These are phyloP conservation scores for Dicorynia guianensis DNA, from an alignment of 306 rosid genomes.

Conservation along the genomic window DNA sequence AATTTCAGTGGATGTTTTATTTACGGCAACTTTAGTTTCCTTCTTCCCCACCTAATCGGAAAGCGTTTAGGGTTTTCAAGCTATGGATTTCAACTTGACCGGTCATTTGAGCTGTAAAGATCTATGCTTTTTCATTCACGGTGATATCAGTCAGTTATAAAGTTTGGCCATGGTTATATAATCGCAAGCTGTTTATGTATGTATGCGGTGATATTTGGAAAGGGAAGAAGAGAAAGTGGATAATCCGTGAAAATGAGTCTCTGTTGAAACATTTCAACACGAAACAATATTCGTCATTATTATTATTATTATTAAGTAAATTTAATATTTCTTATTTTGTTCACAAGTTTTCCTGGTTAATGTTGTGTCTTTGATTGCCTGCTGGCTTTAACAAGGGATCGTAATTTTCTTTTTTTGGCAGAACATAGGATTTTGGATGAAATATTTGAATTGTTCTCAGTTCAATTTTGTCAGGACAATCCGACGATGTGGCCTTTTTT, in stretches of 20 bases:
- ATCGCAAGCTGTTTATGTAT: no score
- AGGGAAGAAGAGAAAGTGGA: background rate
- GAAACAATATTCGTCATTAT: background rate
- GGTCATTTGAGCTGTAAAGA: background rate
- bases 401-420: background rate
- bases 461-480: background rate
- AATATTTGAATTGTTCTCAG: no score
- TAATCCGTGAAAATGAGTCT: no score
- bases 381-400: background rate
- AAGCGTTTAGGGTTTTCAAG: background rate
- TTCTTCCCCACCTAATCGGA: slow-evolving; percentile 28
- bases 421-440: background rate
- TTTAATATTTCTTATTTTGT: background rate
- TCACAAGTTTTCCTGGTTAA: background rate
- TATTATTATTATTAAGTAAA: background rate
- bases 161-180: background rate
- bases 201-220: no score
- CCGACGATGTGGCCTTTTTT: no score
- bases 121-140: background rate
- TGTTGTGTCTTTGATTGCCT: background rate
- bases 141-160: background rate
- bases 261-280: background rate
- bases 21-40: background rate
- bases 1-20: background rate
- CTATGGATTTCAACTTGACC: no score